Conservation (phyloP, 345 rosid species). For the Rubroshorea leprosula region DNA sequence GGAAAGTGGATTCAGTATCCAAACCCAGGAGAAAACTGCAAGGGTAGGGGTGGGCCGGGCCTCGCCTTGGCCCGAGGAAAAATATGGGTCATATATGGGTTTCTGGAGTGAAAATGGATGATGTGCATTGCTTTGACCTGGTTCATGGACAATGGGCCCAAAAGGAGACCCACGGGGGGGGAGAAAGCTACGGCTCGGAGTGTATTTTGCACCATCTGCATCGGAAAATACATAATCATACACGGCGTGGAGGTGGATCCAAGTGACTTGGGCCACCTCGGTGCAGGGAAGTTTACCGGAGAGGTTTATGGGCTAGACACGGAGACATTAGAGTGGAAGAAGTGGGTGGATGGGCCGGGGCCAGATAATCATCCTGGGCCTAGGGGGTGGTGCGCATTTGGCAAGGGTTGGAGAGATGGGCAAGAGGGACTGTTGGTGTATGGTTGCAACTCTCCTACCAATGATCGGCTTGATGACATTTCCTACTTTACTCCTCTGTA, state of each 20-base stretch:
- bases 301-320: constrained; percentile 62
- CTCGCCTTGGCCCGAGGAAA: constrained; percentile 52
- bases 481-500: constrained; percentile 53
- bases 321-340: constrained; percentile 48
- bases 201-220: constrained; percentile 52
- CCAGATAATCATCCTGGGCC: constrained; percentile 63
- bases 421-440: constrained; percentile 59
- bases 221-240: constrained; percentile 57
- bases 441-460: constrained; percentile 84
- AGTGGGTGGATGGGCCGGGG: constrained; percentile 46
- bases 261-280: constrained; percentile 80
- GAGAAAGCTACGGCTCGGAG: constrained; percentile 71
- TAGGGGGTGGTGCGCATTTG: constrained; percentile 85
- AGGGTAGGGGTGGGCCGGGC: constrained; percentile 86
- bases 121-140: constrained; percentile 63
- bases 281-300: constrained; percentile 66
- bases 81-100: constrained; percentile 88
- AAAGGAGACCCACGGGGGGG: constrained; percentile 56
- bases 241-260: constrained; percentile 85
- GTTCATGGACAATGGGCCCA: constrained; percentile 49
- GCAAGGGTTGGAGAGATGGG: constrained; percentile 38
- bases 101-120: constrained; percentile 69
- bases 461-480: constrained; percentile 87
- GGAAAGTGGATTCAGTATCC: constrained; percentile 56
- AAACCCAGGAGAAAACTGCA: constrained; percentile 47